A percentile compares a stretch with the other conserved stretches of the same genome.
phyloP scores from a whole-genome alignment of 768 basidiomycete genomes.

The Leccinellum rugosiceps region DNA sequence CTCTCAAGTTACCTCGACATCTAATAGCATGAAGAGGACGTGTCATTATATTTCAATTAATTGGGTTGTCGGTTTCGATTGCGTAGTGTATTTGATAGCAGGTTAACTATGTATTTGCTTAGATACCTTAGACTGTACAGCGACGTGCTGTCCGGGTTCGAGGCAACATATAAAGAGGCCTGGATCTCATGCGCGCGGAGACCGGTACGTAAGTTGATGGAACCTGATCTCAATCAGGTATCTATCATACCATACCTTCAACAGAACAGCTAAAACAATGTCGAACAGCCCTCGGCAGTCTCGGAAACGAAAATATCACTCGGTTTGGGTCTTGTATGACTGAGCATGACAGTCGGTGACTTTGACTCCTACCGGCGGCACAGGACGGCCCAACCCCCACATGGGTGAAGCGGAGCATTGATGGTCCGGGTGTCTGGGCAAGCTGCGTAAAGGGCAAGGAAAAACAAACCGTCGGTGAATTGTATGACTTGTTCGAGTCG shows the following conservation, averaged over 20 bases:
- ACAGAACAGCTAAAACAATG: constrained; percentile 12
- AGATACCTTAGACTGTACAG: constrained; percentile 19
- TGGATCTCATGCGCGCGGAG: not conserved
- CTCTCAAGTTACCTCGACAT: not conserved
- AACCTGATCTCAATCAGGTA: not conserved
- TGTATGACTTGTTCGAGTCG: constrained; percentile 75
- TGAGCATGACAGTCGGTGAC: not conserved
- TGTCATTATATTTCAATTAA: constrained; percentile 31
- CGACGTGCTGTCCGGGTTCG: not conserved
- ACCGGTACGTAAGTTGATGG: not conserved
- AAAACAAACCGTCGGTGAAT: constrained; percentile 69
- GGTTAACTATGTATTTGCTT: constrained; percentile 9
- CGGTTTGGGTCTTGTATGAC: constrained; percentile 34
- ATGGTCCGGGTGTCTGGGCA: constrained; percentile 84
- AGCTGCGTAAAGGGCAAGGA: constrained; percentile 87
- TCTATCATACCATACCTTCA: not conserved
- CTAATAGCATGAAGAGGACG: constrained; percentile 1
- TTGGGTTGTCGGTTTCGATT: constrained; percentile 8
- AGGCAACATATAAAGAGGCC: not conserved
- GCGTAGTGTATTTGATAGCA: constrained; percentile 4
- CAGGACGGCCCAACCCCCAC: constrained; percentile 63
- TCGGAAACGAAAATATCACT: constrained; percentile 49
- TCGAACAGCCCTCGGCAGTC: constrained; percentile 16
- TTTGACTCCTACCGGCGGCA: not conserved
- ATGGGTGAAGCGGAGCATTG: constrained; percentile 62